Percentiles rank a stretch among this genome's conserved stretches.
These are phyloP conservation scores for Lophiostoma macrostomum DNA, from an alignment of 495 filamentous ascomycete genomes.

Conservation along the genomic window DNA sequence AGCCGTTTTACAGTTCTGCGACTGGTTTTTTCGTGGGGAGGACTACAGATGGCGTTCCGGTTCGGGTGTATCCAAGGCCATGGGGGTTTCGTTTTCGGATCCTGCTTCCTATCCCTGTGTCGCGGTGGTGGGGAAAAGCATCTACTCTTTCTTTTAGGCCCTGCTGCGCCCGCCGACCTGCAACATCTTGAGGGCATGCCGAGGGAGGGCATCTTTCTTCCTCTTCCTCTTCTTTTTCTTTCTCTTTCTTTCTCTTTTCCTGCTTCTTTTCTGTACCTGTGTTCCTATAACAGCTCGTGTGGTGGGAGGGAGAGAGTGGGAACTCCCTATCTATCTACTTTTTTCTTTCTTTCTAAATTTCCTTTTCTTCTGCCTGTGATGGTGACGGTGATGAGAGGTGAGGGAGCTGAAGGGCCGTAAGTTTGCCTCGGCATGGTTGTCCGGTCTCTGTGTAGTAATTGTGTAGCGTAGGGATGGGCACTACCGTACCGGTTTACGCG, in stretches of 20 bases:
- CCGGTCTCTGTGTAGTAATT: too few species aligned
- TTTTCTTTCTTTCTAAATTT: neutral
- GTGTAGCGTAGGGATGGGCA: neutral
- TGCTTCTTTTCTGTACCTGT: slow-evolving; percentile 22
- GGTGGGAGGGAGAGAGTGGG: neutral
- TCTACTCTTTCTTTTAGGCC: neutral
- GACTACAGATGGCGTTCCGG: too few species aligned
- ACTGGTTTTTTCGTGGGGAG: too few species aligned
- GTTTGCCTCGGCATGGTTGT: slow-evolving; percentile 11
- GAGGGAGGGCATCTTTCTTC: slow-evolving; percentile 2
- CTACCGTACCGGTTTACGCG: neutral
- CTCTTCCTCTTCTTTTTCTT: neutral
- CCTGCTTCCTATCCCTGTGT: too few species aligned
- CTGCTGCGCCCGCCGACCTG: slow-evolving; percentile 8
- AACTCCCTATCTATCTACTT: neutral
- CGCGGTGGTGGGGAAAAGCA: too few species aligned
- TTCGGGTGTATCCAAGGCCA: too few species aligned
- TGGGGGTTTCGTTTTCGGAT: too few species aligned
- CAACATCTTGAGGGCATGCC: slow-evolving; percentile 3
- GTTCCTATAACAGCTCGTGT: slow-evolving; percentile 1
- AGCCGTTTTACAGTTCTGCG: too few species aligned
- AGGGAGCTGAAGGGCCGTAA: neutral
- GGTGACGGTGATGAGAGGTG: slow-evolving; percentile 1
- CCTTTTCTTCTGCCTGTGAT: slow-evolving; percentile 2
- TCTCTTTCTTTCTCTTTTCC: slow-evolving; percentile 4